Percentiles rank a stretch among this genome's conserved stretches.
These are phyloP conservation scores for Euphrasia arctica DNA, from an alignment of 305 asterid genomes.

Conservation along the genomic window DNA sequence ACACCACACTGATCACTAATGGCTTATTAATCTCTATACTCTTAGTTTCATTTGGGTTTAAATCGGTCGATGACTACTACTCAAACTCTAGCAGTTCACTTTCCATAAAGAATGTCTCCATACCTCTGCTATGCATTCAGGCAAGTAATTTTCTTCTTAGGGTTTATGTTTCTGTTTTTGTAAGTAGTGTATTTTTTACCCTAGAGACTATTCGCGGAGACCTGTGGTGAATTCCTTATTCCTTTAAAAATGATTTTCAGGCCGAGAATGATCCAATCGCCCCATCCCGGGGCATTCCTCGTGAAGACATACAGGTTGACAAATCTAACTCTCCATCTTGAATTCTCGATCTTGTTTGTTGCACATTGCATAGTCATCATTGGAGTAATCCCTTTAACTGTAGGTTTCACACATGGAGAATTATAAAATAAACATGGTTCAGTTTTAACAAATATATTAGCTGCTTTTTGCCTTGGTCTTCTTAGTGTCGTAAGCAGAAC, in stretches of 20 bases:
- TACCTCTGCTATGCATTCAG: slow-evolving; percentile 94
- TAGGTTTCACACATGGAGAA: too few species aligned
- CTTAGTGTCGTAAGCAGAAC: slow-evolving; percentile 7
- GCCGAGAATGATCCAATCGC: slow-evolving; percentile 99
- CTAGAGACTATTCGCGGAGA: neutral
- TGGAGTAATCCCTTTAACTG: neutral
- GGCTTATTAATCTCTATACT: slow-evolving; percentile 22
- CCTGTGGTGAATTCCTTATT: neutral
- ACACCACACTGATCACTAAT: slow-evolving; percentile 13
- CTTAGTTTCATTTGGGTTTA: slow-evolving; percentile 95
- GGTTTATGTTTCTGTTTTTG: slow-evolving; percentile 16
- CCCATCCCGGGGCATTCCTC: slow-evolving; percentile 92
- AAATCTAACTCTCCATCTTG: slow-evolving; percentile 7
- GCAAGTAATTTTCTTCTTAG: slow-evolving; percentile 37
- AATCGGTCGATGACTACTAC: slow-evolving; percentile 94
- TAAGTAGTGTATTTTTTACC: slow-evolving; percentile 1
- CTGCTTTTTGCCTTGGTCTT: neutral
- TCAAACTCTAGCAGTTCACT: slow-evolving; percentile 91
- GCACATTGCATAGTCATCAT: neutral
- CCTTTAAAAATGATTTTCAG: slow-evolving; percentile 42
- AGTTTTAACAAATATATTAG: neutral
- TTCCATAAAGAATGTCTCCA: slow-evolving; percentile 62
- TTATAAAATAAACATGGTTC: too few species aligned
- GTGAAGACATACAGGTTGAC: slow-evolving; percentile 73
- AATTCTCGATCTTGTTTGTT: slow-evolving; percentile 1